phyloP scores from a whole-genome alignment of 352 stramenopile genomes.

The Phytophthora tentaculata region DNA sequence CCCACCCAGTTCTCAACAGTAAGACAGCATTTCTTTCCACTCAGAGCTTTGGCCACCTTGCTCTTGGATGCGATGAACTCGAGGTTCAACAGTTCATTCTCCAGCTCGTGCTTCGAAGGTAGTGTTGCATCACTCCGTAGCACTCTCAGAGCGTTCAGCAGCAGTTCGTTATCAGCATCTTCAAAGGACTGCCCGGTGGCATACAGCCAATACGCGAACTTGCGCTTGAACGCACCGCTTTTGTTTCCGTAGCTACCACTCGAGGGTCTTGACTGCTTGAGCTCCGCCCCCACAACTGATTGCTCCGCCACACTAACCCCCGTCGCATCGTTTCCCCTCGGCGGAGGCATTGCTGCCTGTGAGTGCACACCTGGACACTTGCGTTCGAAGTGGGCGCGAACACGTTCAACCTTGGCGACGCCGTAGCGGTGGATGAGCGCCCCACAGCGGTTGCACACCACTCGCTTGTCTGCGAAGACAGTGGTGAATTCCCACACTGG shows the following conservation, averaged over 20 bases:
- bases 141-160: slow-evolving; percentile 49
- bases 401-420: slow-evolving; percentile 72
- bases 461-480: slow-evolving; percentile 58
- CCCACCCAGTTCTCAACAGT: slow-evolving; percentile 66
- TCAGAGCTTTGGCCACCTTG: slow-evolving; percentile 53
- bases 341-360: background rate
- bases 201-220: slow-evolving; percentile 71
- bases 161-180: slow-evolving; percentile 47
- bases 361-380: slow-evolving; percentile 48
- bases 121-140: slow-evolving; percentile 50
- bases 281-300: background rate
- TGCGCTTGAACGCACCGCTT: slow-evolving; percentile 65
- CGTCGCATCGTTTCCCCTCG: slow-evolving; percentile 1
- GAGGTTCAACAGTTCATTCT: slow-evolving; percentile 67
- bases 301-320: slow-evolving; percentile 8
- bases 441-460: slow-evolving; percentile 72
- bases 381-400: slow-evolving; percentile 73
- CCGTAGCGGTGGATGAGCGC: slow-evolving; percentile 71
- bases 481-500: slow-evolving; percentile 66
- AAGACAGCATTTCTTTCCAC: slow-evolving; percentile 57
- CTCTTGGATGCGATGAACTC: slow-evolving; percentile 52
- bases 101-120: slow-evolving; percentile 60
- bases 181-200: slow-evolving; percentile 61
- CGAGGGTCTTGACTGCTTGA: slow-evolving; percentile 5
- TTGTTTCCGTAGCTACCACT: slow-evolving; percentile 49